A percentile compares a stretch with the other conserved stretches of the same genome.
phyloP scores from a whole-genome alignment of 2,329 filamentous ascomycete genomes.

The Cercospora sp. region DNA sequence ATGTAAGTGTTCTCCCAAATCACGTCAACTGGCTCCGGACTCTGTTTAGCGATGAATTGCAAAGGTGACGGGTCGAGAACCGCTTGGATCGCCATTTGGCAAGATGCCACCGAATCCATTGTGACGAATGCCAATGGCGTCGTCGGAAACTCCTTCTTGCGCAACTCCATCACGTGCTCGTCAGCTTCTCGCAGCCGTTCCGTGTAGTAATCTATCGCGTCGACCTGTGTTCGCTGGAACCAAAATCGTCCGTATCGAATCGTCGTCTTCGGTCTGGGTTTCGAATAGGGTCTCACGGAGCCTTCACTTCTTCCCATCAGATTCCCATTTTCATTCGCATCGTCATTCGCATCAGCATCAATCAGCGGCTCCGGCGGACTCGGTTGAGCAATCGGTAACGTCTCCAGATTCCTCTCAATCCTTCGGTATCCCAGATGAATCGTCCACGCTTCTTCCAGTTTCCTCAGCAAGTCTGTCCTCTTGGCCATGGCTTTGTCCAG shows the following conservation, averaged over 20 bases:
- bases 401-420: slow-evolving; percentile 50
- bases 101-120: slow-evolving; percentile 90
- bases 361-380: slow-evolving; percentile 39
- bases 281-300: slow-evolving; percentile 50
- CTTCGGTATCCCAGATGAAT: slow-evolving; percentile 65
- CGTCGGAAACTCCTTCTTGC: slow-evolving; percentile 73
- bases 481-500: slow-evolving; percentile 73
- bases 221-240: slow-evolving; percentile 70
- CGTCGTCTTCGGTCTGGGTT: slow-evolving; percentile 65
- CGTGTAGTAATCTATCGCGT: slow-evolving; percentile 93
- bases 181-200: slow-evolving; percentile 79
- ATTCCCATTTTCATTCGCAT: slow-evolving; percentile 37
- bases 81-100: slow-evolving; percentile 94
- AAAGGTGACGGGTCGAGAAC: slow-evolving; percentile 88
- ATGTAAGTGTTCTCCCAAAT: slow-evolving; percentile 94
- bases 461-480: slow-evolving; percentile 65
- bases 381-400: slow-evolving; percentile 54
- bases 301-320: slow-evolving; percentile 22
- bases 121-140: slow-evolving; percentile 92
- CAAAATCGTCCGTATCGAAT: slow-evolving; percentile 78
- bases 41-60: slow-evolving; percentile 78
- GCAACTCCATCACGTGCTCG: slow-evolving; percentile 67
- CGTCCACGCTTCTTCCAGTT: slow-evolving; percentile 82
- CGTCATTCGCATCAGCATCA: slow-evolving; percentile 26
- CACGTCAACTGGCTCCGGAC: slow-evolving; percentile 87